Evolutionary conservation across 2,329 filamentous ascomycete genomes (phyloP).

Genomic region (Sporothrix globosa): DNA sequence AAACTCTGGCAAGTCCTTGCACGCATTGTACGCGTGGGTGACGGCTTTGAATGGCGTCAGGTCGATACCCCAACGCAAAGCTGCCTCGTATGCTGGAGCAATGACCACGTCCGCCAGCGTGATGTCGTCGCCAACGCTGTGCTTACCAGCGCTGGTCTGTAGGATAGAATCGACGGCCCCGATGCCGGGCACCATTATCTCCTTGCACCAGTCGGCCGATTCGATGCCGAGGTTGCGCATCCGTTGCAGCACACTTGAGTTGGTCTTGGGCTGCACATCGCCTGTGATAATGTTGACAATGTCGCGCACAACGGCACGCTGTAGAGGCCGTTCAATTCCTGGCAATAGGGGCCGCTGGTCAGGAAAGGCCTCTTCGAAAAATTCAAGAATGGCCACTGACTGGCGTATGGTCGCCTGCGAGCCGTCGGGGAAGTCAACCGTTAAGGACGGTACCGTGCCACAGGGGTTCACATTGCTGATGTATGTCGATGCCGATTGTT

Average conservation of each 20-base stretch:
- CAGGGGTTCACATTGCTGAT: neutral
- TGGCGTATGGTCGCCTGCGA: slow-evolving; percentile 3
- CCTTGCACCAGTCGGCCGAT: neutral
- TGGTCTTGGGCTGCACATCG: neutral
- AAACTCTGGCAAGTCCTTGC: slow-evolving; percentile 18
- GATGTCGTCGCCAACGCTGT: neutral
- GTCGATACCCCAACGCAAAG: slow-evolving; percentile 5
- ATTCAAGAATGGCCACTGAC: slow-evolving; percentile 3
- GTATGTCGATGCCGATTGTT: neutral
- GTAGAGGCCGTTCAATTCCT: neutral
- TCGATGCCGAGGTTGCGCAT: neutral
- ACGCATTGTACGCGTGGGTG: neutral
- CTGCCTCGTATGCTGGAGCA: neutral
- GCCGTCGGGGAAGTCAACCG: neutral
- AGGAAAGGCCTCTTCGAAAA: slow-evolving; percentile 11
- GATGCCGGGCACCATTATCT: neutral
- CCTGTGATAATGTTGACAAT: slow-evolving; percentile 3
- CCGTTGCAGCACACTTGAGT: slow-evolving; percentile 2
- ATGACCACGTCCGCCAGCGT: slow-evolving; percentile 1
- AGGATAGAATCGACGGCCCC: neutral
- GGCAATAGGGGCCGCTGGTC: neutral
- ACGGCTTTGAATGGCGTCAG: neutral
- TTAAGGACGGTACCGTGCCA: neutral
- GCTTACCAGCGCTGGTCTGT: neutral
- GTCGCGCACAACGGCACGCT: neutral